phyloP scores from a whole-genome alignment of 352 stramenopile genomes.

The Halophytophthora batemanensis region DNA sequence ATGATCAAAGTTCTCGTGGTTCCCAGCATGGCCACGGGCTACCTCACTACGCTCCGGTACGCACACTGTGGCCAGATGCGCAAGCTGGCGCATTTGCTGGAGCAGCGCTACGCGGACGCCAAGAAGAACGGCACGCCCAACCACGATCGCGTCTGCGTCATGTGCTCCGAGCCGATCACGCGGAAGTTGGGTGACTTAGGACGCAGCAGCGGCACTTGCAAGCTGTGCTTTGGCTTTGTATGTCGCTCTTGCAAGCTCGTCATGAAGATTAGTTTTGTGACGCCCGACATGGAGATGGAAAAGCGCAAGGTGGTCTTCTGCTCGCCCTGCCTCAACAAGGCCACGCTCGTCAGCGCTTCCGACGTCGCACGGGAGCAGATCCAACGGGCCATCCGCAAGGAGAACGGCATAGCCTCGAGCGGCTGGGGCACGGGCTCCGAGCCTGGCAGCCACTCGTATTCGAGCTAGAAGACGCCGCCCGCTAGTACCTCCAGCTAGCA shows the following conservation, averaged over 20 bases:
- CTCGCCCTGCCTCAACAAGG: slow-evolving; percentile 26
- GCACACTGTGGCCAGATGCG: slow-evolving; percentile 46
- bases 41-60: slow-evolving; percentile 25
- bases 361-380: slow-evolving; percentile 23
- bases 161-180: slow-evolving; percentile 17
- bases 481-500: too few species aligned
- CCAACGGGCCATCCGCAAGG: too few species aligned
- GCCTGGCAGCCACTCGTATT: too few species aligned
- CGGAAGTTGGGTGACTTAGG: slow-evolving; percentile 21
- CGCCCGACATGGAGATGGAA: slow-evolving; percentile 24
- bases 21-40: slow-evolving; percentile 27
- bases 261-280: slow-evolving; percentile 34
- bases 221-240: slow-evolving; percentile 32
- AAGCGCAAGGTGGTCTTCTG: slow-evolving; percentile 35
- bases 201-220: slow-evolving; percentile 29
- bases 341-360: slow-evolving; percentile 19
- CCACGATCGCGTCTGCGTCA: slow-evolving; percentile 29
- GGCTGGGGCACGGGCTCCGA: too few species aligned
- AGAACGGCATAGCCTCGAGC: too few species aligned
- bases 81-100: slow-evolving; percentile 51
- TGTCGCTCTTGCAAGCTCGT: slow-evolving; percentile 30
- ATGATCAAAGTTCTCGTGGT: slow-evolving; percentile 26
- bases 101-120: slow-evolving; percentile 24
- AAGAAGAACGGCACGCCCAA: slow-evolving; percentile 26
- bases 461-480: too few species aligned